phyloP scores from a whole-genome alignment of 768 basidiomycete species.

The Suillus cothurnatus region DNA sequence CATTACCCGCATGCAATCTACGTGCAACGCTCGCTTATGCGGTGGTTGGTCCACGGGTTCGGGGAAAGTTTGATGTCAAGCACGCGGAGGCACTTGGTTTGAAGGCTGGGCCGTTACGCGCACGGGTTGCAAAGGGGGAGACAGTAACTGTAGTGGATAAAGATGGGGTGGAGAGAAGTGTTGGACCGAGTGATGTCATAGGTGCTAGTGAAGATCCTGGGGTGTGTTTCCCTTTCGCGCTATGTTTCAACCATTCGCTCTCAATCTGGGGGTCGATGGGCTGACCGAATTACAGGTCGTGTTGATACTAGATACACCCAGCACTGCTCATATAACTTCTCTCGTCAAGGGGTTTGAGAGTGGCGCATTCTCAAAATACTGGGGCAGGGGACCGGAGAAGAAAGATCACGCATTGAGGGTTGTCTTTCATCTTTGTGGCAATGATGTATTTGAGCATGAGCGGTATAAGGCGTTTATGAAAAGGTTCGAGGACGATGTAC shows the following conservation, averaged over 20 bases:
- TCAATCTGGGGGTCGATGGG: background rate
- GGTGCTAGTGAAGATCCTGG: conserved; percentile 3
- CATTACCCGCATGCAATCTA: background rate
- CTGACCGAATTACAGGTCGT: background rate
- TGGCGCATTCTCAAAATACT: background rate
- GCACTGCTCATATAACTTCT: background rate
- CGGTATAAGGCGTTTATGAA: conserved; percentile 75
- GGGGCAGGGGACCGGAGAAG: background rate
- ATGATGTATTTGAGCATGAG: conserved; percentile 62
- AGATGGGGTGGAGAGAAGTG: background rate
- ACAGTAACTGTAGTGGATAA: conserved; percentile 43
- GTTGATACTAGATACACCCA: background rate
- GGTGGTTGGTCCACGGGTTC: background rate
- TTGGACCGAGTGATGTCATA: conserved; percentile 2
- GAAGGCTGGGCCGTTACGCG: conserved; percentile 58
- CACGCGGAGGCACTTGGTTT: conserved; percentile 53
- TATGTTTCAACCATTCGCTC: background rate
- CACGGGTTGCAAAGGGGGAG: conserved; percentile 64
- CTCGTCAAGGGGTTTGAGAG: background rate
- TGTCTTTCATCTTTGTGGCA: conserved; percentile 1
- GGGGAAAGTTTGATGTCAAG: conserved; percentile 1
- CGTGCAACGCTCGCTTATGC: background rate
- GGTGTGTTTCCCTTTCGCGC: background rate
- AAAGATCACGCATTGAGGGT: background rate
- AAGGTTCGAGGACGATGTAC: conserved; percentile 56